These are phyloP conservation scores for Lactarius hatsudake DNA, from an alignment of 768 basidiomycete genomes.

Conservation along the genomic window DNA sequence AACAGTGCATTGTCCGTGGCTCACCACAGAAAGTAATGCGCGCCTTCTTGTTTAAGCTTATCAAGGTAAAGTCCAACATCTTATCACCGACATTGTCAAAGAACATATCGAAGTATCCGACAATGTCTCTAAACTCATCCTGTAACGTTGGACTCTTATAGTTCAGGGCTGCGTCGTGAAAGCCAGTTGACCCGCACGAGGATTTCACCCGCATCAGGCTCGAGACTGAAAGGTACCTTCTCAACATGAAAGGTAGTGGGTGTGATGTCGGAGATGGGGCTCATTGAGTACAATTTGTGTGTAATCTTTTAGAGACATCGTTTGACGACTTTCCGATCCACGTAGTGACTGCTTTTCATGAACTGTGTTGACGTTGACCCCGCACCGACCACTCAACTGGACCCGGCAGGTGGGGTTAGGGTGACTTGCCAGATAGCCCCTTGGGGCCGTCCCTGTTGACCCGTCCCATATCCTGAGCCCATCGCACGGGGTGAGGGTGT, in stretches of 20 bases:
- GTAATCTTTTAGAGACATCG: constrained; percentile 36
- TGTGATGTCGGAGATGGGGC: constrained; percentile 64
- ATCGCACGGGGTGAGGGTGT: too few species aligned
- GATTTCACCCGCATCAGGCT: constrained; percentile 51
- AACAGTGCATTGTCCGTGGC: constrained; percentile 29
- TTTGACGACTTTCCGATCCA: neutral
- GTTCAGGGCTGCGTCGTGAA: constrained; percentile 70
- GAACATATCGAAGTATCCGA: constrained; percentile 69
- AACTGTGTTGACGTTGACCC: too few species aligned
- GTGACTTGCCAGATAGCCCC: too few species aligned
- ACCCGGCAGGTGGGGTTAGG: too few species aligned
- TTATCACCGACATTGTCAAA: constrained; percentile 85
- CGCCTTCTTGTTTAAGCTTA: constrained; percentile 71
- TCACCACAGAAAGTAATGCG: constrained; percentile 79
- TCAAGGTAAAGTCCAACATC: constrained; percentile 75
- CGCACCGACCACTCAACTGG: too few species aligned
- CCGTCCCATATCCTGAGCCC: too few species aligned
- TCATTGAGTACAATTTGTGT: constrained; percentile 73
- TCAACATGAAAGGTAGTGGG: constrained; percentile 72
- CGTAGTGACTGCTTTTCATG: neutral
- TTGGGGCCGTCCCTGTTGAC: too few species aligned
- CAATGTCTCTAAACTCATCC: constrained; percentile 62
- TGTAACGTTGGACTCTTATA: constrained; percentile 79
- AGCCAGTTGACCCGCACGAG: constrained; percentile 79
- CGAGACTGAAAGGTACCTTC: constrained; percentile 47